These are phyloP conservation scores for Aureobasidium melanogenum DNA, from an alignment of 2,329 filamentous ascomycete genomes.

Conservation along the genomic window DNA sequence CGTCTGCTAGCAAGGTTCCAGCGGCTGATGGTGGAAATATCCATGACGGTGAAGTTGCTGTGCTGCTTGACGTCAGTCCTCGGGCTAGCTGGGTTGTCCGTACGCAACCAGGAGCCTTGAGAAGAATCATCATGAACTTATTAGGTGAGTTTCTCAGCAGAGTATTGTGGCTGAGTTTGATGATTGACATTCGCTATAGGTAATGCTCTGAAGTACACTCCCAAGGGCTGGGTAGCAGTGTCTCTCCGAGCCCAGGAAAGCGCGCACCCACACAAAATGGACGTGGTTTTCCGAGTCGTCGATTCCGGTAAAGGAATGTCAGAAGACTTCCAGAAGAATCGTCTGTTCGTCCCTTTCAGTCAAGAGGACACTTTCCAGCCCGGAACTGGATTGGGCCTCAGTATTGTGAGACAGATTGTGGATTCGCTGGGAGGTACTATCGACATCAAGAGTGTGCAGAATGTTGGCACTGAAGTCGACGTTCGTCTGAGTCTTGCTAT, in stretches of 20 bases:
- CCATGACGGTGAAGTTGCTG: conserved; percentile 24
- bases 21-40: background rate
- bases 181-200: too few species aligned
- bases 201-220: conserved; percentile 40
- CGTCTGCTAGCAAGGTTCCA: background rate
- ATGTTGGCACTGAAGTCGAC: conserved; percentile 40
- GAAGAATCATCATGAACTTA: conserved; percentile 40
- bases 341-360: conserved; percentile 54
- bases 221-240: conserved; percentile 32
- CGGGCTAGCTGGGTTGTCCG: conserved; percentile 34
- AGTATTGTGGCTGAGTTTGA: too few species aligned
- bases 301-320: conserved; percentile 61
- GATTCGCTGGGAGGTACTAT: conserved; percentile 52
- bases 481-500: background rate
- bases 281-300: conserved; percentile 31
- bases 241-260: conserved; percentile 8
- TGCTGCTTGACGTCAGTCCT: conserved; percentile 36
- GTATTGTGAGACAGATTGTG: conserved; percentile 53
- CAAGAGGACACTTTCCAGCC: conserved; percentile 54
- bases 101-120: conserved; percentile 37
- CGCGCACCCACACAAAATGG: background rate
- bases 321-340: conserved; percentile 50
- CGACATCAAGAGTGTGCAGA: conserved; percentile 42
- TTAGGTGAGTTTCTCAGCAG: too few species aligned
- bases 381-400: conserved; percentile 57